Percentiles rank a stretch among this genome's conserved stretches.
Evolutionary conservation across 345 rosid genomes (phyloP).

Genomic region (Populus tremula): DNA sequence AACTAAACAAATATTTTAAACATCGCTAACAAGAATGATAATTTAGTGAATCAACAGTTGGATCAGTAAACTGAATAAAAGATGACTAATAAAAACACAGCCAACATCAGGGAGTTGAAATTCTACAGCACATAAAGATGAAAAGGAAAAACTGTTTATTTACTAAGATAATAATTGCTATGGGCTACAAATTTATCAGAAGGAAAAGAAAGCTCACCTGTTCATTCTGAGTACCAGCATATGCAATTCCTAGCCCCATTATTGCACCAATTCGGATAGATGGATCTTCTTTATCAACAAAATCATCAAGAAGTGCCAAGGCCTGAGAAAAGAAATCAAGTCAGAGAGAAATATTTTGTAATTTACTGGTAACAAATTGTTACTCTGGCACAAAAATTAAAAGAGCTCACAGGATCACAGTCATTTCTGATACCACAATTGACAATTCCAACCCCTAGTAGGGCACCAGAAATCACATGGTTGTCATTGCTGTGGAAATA

Average conservation of each 20-base stretch:
- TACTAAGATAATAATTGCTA: neutral
- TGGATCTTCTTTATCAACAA: slow-evolving; percentile 68
- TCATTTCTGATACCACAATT: slow-evolving; percentile 80
- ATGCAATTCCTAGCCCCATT: slow-evolving; percentile 91
- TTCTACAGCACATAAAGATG: neutral
- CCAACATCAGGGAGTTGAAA: neutral
- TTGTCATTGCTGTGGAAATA: slow-evolving; percentile 80
- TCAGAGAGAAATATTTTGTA: slow-evolving; percentile 11
- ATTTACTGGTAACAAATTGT: neutral
- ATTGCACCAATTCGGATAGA: slow-evolving; percentile 85
- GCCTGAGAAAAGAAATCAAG: slow-evolving; percentile 52
- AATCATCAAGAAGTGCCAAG: slow-evolving; percentile 75
- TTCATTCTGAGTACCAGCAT: slow-evolving; percentile 86
- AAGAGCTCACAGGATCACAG: slow-evolving; percentile 80
- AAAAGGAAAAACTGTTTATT: neutral
- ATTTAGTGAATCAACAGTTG: neutral
- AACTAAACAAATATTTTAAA: neutral
- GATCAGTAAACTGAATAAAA: neutral
- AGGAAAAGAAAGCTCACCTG: slow-evolving; percentile 37
- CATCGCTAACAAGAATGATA: neutral
- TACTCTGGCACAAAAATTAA: neutral
- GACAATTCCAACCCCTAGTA: slow-evolving; percentile 87
- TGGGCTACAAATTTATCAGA: neutral
- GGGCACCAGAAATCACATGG: slow-evolving; percentile 82
- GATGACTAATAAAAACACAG: neutral